Evolutionary conservation across 441 rosid genomes (phyloP), one percentile per base, ranked within the genome.

Genomic region (Populus tomentosa): DNA sequence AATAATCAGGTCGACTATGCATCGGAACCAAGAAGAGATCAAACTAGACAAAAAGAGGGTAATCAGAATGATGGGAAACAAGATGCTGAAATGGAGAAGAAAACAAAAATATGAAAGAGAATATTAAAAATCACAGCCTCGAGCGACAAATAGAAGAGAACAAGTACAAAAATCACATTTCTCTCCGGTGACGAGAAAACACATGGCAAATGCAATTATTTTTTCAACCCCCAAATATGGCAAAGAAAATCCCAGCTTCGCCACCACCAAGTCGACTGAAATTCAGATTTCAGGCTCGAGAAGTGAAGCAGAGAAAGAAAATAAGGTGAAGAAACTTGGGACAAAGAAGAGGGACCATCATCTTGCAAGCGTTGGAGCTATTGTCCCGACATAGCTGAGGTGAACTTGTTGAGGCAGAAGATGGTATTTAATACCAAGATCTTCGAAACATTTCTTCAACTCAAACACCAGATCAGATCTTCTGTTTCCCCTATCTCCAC

Each of bases 321-420:
- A 32, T 11, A 33, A 50, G 24, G 46, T n/a, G 23, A 36, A 20
- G 21, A 1, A 5, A 50, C 28, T 8, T 5, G 30, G 14, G 10
- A 20, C 21, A 23, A n/a, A 71, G 28, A 21, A 67, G 28, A 26
- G 64, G 35, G 23, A 66, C 10, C 33, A 40, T 83, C 84, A 82
- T 77, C 81, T 64, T 53, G 78, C 40, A 53, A 72, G 78, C 23
- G 67, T 71, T 42, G 79, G 80, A 78, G 67, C 32, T 63, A 75
- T 18, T 70, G 85, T 77, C 9, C 75, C 85, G 32, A 74, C 75
- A 42, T 78, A 70, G 46, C 74, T 84, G 23, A 89, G 78, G 64
- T 81, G 82, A 56, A 87, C 86, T 69, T 86, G 76, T 42, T 85
- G 90, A 46, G 90, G 92, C 14, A 87, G 81, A 30, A 87, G 89